Percentiles rank a stretch among this genome's conserved stretches.
These are phyloP conservation scores for Globisporangium emineosum DNA, from an alignment of 352 stramenopile genomes.

Conservation along the genomic window DNA sequence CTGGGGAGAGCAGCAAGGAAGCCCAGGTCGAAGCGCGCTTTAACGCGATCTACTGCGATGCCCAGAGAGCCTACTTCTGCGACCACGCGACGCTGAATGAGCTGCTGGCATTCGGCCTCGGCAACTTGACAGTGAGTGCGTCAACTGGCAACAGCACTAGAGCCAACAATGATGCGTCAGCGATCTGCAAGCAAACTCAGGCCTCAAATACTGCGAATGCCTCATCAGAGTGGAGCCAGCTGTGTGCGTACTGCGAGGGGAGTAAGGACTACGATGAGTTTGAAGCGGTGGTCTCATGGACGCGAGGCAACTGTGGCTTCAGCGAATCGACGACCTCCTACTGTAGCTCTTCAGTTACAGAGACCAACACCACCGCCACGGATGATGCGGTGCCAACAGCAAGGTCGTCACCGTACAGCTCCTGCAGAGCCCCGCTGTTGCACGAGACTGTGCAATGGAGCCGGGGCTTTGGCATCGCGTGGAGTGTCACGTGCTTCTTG, in stretches of 20 bases:
- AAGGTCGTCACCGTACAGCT: constrained; percentile 8
- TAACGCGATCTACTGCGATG: constrained; percentile 15
- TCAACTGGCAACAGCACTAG: background rate
- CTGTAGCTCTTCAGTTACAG: background rate
- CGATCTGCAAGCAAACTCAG: background rate
- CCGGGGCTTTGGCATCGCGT: constrained; percentile 8
- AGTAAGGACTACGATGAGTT: constrained; percentile 1
- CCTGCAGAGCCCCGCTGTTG: constrained; percentile 9
- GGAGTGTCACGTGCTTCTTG: constrained; percentile 14
- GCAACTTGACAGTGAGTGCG: background rate
- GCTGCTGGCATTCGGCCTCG: constrained; percentile 9
- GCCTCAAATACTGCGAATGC: background rate
- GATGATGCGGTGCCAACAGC: background rate
- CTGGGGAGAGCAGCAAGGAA: constrained; percentile 3
- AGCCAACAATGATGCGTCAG: background rate
- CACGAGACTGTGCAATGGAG: constrained; percentile 10
- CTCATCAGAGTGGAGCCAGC: constrained; percentile 7
- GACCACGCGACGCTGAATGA: constrained; percentile 15
- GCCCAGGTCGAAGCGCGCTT: constrained; percentile 12
- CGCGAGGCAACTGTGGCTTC: constrained; percentile 6
- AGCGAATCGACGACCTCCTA: constrained; percentile 5
- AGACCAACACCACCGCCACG: background rate
- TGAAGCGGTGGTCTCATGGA: constrained; percentile 4
- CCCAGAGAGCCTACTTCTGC: constrained; percentile 15
- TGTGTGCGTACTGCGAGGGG: constrained; percentile 7